phyloP scores from a whole-genome alignment of 768 basidiomycete species.

The Coprinopsis marcescibilis region DNA sequence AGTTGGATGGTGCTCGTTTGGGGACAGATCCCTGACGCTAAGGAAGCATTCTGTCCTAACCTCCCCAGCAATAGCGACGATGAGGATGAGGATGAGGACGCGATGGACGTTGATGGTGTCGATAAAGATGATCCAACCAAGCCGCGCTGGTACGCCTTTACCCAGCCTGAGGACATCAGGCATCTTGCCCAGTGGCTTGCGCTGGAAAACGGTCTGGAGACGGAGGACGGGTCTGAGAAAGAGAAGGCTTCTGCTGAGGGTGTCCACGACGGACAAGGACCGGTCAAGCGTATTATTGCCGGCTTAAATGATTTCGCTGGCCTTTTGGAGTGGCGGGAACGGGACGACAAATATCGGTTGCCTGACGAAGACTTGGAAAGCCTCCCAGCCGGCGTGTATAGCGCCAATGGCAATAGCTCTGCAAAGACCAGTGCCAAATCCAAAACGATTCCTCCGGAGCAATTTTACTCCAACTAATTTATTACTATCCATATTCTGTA shows the following conservation, averaged over 20 bases:
- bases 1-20: conserved; percentile 75
- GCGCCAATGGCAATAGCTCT: not conserved
- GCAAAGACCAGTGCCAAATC: conserved; percentile 1
- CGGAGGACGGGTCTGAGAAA: conserved; percentile 13
- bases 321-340: conserved; percentile 53
- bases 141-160: not conserved
- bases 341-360: conserved; percentile 28
- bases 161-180: not conserved
- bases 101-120: conserved; percentile 1
- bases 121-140: not conserved
- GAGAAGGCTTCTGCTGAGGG: not conserved
- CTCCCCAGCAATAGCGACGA: conserved; percentile 7
- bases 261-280: not conserved
- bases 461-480: not conserved
- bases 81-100: conserved; percentile 20
- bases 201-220: conserved; percentile 15
- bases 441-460: conserved; percentile 1
- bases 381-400: conserved; percentile 5
- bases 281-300: conserved; percentile 43
- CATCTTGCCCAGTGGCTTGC: conserved; percentile 7
- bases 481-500: not conserved
- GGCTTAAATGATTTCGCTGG: conserved; percentile 55
- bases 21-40: conserved; percentile 45
- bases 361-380: conserved; percentile 11
- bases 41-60: conserved; percentile 8